phyloP scores from a whole-genome alignment of 352 stramenopile genomes.

The Pythium oligandrum region DNA sequence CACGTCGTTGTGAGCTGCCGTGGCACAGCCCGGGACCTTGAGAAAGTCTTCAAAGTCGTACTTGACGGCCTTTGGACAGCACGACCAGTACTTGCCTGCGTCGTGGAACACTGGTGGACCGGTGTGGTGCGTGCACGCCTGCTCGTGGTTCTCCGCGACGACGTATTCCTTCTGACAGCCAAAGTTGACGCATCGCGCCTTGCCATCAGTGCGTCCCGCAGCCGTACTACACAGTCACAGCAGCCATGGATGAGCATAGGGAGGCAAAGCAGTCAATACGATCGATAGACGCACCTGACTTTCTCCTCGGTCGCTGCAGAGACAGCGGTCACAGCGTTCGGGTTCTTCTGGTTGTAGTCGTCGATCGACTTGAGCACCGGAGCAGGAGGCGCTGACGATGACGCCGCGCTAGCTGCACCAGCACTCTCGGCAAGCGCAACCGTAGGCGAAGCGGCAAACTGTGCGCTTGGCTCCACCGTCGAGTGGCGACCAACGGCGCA shows the following conservation, averaged over 20 bases:
- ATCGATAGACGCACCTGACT: slow-evolving; percentile 24
- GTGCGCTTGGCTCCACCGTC: slow-evolving; percentile 51
- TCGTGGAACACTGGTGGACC: slow-evolving; percentile 91
- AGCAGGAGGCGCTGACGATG: slow-evolving; percentile 17
- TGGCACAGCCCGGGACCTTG: slow-evolving; percentile 81
- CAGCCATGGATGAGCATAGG: not conserved
- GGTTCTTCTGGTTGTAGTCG: slow-evolving; percentile 90
- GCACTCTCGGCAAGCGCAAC: slow-evolving; percentile 56
- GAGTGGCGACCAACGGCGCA: slow-evolving; percentile 73
- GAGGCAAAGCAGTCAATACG: slow-evolving; percentile 2
- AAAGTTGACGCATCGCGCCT: slow-evolving; percentile 87
- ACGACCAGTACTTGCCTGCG: slow-evolving; percentile 92
- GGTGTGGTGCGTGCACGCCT: slow-evolving; percentile 81
- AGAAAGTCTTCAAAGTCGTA: slow-evolving; percentile 95
- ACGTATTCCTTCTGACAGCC: slow-evolving; percentile 91
- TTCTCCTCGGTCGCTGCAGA: slow-evolving; percentile 60
- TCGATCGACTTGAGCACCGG: slow-evolving; percentile 88
- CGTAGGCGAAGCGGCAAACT: slow-evolving; percentile 79
- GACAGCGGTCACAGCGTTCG: slow-evolving; percentile 82
- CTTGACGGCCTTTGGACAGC: slow-evolving; percentile 90
- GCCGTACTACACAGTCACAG: slow-evolving; percentile 22
- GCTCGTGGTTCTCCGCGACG: slow-evolving; percentile 78
- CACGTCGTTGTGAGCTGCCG: slow-evolving; percentile 75
- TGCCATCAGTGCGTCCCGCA: slow-evolving; percentile 76
- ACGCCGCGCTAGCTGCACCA: slow-evolving; percentile 10